Base-by-base conservation (phyloP, 139 green algal species). In the Coccomyxa sp. region DNA sequence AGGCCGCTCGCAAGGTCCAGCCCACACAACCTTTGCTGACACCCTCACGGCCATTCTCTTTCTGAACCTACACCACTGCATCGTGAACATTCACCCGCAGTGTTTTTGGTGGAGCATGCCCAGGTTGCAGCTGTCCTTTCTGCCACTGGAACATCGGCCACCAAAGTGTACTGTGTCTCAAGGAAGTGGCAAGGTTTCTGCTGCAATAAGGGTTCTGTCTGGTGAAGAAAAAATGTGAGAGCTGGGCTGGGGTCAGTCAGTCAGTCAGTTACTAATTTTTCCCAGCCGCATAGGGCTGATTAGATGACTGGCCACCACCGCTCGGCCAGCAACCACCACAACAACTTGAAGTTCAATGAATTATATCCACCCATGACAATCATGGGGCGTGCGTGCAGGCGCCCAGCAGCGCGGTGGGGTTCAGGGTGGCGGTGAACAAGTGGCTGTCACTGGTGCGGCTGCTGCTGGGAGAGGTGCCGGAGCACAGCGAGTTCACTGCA, bases 381-480 rank as follows among this genome's bases (percentile, higher is more conserved):
- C 15, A 23, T 32, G 17, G 13, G 71, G 23, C 27, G 23, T 77
- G 71, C 63, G 27, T 76, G 67, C 81, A 96, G 88, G 92, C 93
- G 10, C 95, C 95, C 14, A 84, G 81, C 21, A 79, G 84, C 13
- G 95, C 94, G 0, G 80, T 88, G 11, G 96, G 96, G 77, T 99
- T 99, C 93, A 87, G 94, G 28, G 86, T 96, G 30, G 85, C 88
- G 15, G 90, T 94, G 75, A 89, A 85, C 84, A 99, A 99, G 91
- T 99, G 97, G 97, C 90, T 98, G 67, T 84, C 86, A 57, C 80
- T 96, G 85, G 95, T 99, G 83, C 92, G 94, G 14, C 92, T 99
- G 88, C 92, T 99, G 84, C 91, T 99, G 80, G 97, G 97, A n/a
- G 97, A 99, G 89, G 94, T 98, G 75, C 97, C 97, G 7, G 94